A percentile compares a stretch with the other conserved stretches of the same genome.
phyloP scores from a whole-genome alignment of 148 eudicot species.

The Cornus kousa region DNA sequence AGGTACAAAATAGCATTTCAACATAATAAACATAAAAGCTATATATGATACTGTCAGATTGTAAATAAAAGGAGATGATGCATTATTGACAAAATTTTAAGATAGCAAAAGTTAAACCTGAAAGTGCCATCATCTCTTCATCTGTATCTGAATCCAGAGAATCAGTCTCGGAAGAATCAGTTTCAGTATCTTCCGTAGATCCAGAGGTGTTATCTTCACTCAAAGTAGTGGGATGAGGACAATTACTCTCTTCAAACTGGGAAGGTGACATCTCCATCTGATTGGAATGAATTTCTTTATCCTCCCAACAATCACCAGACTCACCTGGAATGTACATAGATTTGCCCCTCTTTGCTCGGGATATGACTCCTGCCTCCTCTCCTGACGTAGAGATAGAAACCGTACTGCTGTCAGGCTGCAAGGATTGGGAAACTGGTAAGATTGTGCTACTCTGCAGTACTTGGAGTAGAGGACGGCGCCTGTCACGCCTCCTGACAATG shows the following conservation, averaged over 20 bases:
- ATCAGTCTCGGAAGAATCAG: constrained; percentile 74
- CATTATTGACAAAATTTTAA: background rate
- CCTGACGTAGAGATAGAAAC: constrained; percentile 21
- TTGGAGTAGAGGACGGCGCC: constrained; percentile 43
- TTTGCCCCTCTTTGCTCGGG: constrained; percentile 32
- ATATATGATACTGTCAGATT: background rate
- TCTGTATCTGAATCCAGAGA: constrained; percentile 49
- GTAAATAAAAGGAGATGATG: background rate
- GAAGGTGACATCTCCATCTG: constrained; percentile 35
- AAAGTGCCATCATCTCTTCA: constrained; percentile 39
- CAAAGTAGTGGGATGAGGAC: constrained; percentile 32
- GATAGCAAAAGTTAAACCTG: constrained; percentile 39
- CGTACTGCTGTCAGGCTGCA: constrained; percentile 31
- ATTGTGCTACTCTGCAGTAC: constrained; percentile 37
- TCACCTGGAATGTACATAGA: constrained; percentile 33
- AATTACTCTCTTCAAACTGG: constrained; percentile 28
- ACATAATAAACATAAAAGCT: background rate
- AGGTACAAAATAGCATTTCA: background rate
- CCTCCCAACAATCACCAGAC: constrained; percentile 29
- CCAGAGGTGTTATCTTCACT: constrained; percentile 50
- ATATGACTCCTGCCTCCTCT: constrained; percentile 40
- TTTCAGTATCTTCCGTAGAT: constrained; percentile 76
- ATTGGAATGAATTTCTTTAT: constrained; percentile 23
- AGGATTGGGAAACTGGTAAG: constrained; percentile 28
- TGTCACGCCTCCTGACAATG: constrained; percentile 47